Conservation (phyloP, 208 protist species). For the Leishmania gerbilli region DNA sequence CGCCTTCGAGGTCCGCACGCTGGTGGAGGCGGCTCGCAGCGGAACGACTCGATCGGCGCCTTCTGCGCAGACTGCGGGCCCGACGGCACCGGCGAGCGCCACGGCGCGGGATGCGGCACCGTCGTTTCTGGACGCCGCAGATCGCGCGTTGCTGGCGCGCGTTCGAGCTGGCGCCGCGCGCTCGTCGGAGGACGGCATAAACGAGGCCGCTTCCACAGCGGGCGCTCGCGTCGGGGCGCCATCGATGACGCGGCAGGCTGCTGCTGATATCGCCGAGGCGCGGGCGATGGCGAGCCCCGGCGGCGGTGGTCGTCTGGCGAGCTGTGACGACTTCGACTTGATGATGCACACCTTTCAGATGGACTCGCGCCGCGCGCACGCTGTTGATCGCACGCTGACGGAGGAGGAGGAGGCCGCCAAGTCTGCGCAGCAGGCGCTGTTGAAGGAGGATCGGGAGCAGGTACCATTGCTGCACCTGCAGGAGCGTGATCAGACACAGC, state of each 20-base stretch:
- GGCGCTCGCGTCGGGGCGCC: not conserved
- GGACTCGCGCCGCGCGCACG: conserved; percentile 68
- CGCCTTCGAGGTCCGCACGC: conserved; percentile 37
- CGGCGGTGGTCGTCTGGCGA: conserved; percentile 11
- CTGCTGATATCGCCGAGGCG: conserved; percentile 12
- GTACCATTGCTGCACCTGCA: conserved; percentile 44
- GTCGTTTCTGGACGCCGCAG: conserved; percentile 26
- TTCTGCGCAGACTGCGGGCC: not conserved
- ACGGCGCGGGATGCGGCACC: not conserved
- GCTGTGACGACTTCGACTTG: conserved; percentile 69
- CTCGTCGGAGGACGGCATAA: conserved; percentile 13
- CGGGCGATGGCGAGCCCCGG: not conserved
- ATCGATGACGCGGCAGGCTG: not conserved
- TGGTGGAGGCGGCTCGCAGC: conserved; percentile 9
- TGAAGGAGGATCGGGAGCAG: conserved; percentile 59
- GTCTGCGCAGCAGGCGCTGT: conserved; percentile 37
- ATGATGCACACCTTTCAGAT: conserved; percentile 66
- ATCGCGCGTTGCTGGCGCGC: conserved; percentile 30
- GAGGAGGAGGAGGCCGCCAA: conserved; percentile 55
- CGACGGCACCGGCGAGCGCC: conserved; percentile 1
- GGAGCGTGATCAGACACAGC: conserved; percentile 46
- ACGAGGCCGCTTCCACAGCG: not conserved
- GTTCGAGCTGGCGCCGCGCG: conserved; percentile 22
- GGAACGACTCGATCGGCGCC: not conserved
- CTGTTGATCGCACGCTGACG: conserved; percentile 60